Base-by-base conservation (phyloP, 768 basidiomycete species). In the Agaricus blazei region DNA sequence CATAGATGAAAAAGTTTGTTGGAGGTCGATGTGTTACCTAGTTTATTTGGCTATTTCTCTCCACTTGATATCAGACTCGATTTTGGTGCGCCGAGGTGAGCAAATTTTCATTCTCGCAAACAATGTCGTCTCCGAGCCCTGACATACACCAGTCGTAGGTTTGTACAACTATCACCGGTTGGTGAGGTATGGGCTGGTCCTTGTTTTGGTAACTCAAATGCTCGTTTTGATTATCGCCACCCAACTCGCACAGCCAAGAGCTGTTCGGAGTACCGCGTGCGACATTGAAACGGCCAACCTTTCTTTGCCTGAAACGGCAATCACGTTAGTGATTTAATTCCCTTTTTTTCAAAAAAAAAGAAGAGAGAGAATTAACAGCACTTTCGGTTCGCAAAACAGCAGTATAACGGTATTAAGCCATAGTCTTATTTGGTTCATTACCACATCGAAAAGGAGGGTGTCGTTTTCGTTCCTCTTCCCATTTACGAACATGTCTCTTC, bases 41-140 rank as follows among this genome's bases (percentile, higher is more conserved):
- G 45, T 58, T 53, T 19, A n/a, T 51, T 12, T 29, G 57, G 7
- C 58, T 64, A 31, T 61, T 58, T 48, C 38, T 56, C 53, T 64
- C 5, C 58, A 52, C 49, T 47, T 44, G 37, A 54, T 55, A 4
- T n/a, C 60, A 15, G 56, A 64, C 31, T 23, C 42, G 31, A 50
- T 64, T 9, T 48, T 62, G 14, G 61, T 61, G 59, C 45, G 59
- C 12, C 52, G 63, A 52, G 62, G 63, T 62, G n/a, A 34, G 52
- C 36, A 28, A 34, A 28, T 31, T 15, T 11, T n/a, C 24, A 14
- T 8, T 24, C 9, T 24, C 24, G 3, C 29, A 3, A 7, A 11
- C 9, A 23, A 9, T 14, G 3, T 15, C 14, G 9, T 7, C 34
- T 14, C 31, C 31, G 31, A 27, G 37, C 26, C 8, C 34, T 23